These are phyloP conservation scores for Backusella liffmaniae DNA, from an alignment of 192 early-diverging fungal species.

Conservation along the genomic window DNA sequence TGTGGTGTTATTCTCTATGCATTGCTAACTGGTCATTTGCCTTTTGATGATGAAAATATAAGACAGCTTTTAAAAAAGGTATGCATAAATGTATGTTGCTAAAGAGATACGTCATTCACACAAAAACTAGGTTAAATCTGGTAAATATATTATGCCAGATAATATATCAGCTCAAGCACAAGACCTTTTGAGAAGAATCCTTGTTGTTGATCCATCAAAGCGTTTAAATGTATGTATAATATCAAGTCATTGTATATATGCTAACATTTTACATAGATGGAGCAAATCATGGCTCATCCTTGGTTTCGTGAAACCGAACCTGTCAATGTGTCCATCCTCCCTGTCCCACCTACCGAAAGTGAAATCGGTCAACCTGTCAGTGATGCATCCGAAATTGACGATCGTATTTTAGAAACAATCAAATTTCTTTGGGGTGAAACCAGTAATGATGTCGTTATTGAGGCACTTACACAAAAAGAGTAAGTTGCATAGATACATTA, in stretches of 20 bases:
- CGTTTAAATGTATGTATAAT: slow-evolving; percentile 39
- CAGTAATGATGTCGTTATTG: slow-evolving; percentile 26
- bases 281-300: slow-evolving; percentile 48
- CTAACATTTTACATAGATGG: slow-evolving; percentile 33
- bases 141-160: slow-evolving; percentile 50
- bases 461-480: slow-evolving; percentile 34
- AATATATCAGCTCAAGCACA: slow-evolving; percentile 45
- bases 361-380: slow-evolving; percentile 34
- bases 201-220: slow-evolving; percentile 45
- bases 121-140: slow-evolving; percentile 39
- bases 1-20: slow-evolving; percentile 76
- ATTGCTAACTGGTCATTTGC: slow-evolving; percentile 68
- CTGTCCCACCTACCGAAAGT: slow-evolving; percentile 29
- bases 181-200: slow-evolving; percentile 46
- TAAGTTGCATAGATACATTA: background rate
- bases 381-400: slow-evolving; percentile 31
- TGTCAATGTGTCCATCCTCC: slow-evolving; percentile 22
- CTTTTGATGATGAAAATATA: slow-evolving; percentile 80
- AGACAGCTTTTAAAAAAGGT: slow-evolving; percentile 62
- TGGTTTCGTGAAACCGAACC: slow-evolving; percentile 46
- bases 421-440: slow-evolving; percentile 39
- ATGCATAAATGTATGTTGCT: background rate
- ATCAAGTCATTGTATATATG: background rate
- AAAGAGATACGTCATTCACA: background rate
- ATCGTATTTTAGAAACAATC: slow-evolving; percentile 37